Conservation (phyloP, 2,329 filamentous ascomycete species). For the Ophiocordyceps sinensis region DNA sequence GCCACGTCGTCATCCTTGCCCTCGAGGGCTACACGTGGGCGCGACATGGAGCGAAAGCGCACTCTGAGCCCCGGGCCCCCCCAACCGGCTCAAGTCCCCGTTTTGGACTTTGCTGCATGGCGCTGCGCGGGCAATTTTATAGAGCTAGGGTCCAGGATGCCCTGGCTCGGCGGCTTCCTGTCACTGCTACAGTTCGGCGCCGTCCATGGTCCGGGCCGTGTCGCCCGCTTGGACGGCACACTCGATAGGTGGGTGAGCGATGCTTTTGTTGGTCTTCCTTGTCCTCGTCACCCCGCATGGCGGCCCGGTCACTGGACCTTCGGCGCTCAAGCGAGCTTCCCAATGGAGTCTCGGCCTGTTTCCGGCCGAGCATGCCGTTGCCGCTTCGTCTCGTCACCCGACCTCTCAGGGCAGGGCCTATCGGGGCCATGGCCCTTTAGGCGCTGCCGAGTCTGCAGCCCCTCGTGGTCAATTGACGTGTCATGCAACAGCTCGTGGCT, state of each 20-base stretch:
- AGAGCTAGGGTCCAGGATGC: conserved; percentile 69
- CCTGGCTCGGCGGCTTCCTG: conserved; percentile 68
- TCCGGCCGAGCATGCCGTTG: background rate
- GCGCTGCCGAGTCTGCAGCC: background rate
- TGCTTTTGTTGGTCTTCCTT: conserved; percentile 4
- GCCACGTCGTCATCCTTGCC: conserved; percentile 55
- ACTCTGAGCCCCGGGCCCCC: conserved; percentile 5
- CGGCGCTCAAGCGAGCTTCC: conserved; percentile 3
- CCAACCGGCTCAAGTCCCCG: conserved; percentile 35
- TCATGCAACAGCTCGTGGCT: conserved; percentile 23
- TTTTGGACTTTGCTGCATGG: conserved; percentile 68
- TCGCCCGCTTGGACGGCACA: conserved; percentile 61
- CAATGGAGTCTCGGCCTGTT: background rate
- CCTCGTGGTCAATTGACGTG: conserved; percentile 24
- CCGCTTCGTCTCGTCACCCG: background rate
- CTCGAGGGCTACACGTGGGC: conserved; percentile 22
- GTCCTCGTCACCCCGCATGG: conserved; percentile 15
- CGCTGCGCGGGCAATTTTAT: conserved; percentile 57
- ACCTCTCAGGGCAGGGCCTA: conserved; percentile 1
- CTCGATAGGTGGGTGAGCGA: conserved; percentile 69
- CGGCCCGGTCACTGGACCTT: conserved; percentile 17
- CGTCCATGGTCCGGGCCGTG: conserved; percentile 56
- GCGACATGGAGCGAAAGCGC: background rate
- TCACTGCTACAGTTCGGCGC: conserved; percentile 64
- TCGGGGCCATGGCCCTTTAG: conserved; percentile 7